Conservation (phyloP, 208 protist genomes). For the Trypanosoma rangeli region DNA sequence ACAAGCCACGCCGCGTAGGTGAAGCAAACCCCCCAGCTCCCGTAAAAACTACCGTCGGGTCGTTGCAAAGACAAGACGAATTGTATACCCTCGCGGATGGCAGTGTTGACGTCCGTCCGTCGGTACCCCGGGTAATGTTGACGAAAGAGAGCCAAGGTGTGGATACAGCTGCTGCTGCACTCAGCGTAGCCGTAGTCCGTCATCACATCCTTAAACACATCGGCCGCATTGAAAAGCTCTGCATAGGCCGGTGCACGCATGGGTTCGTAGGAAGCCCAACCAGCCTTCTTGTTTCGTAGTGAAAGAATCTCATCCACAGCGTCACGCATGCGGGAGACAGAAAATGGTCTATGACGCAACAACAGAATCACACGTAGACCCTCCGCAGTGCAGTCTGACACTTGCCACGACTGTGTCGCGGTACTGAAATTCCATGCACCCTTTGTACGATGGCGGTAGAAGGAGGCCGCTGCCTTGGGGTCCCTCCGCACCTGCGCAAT, state of each 20-base stretch:
- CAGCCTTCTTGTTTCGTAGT: conserved; percentile 90
- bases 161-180: conserved; percentile 94
- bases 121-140: conserved; percentile 89
- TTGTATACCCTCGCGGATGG: conserved; percentile 86
- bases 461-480: conserved; percentile 73
- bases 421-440: conserved; percentile 98
- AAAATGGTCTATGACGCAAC: conserved; percentile 59
- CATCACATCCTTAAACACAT: conserved; percentile 98
- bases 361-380: conserved; percentile 93
- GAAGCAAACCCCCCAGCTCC: conserved; percentile 97
- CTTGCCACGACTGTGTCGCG: conserved; percentile 94
- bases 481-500: conserved; percentile 92
- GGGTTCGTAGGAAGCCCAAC: conserved; percentile 96
- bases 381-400: conserved; percentile 97
- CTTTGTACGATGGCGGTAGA: conserved; percentile 94
- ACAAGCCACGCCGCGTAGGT: conserved; percentile 98
- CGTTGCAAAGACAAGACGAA: conserved; percentile 91
- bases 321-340: conserved; percentile 65
- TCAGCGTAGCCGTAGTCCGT: conserved; percentile 97
- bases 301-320: conserved; percentile 95
- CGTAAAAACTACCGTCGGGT: conserved; percentile 93
- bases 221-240: conserved; percentile 95
- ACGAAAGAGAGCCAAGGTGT: conserved; percentile 92
- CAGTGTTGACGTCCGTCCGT: conserved; percentile 77
- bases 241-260: conserved; percentile 85